phyloP scores from a whole-genome alignment of 495 filamentous ascomycete species.

The Monascus purpureus region DNA sequence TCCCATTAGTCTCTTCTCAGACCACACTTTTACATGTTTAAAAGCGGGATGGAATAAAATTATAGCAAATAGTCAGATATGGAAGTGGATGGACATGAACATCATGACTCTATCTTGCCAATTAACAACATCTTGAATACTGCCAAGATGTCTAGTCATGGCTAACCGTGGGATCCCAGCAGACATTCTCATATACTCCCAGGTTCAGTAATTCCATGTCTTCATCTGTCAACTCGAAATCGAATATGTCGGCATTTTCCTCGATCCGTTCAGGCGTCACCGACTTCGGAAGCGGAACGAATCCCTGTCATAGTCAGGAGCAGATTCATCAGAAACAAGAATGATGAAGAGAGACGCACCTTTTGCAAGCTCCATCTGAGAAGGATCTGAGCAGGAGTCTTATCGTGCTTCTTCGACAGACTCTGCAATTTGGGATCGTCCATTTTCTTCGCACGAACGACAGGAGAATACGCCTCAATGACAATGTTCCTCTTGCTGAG shows the following conservation, averaged over 20 bases:
- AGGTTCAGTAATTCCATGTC: constrained; percentile 44
- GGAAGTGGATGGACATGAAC: no score
- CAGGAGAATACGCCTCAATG: constrained; percentile 52
- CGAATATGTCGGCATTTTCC: constrained; percentile 55
- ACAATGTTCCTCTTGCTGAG: constrained; percentile 42
- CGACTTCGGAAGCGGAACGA: constrained; percentile 65
- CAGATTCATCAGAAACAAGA: not conserved
- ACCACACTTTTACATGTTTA: no score
- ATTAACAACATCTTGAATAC: no score
- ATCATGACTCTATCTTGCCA: no score
- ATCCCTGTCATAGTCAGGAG: constrained; percentile 6
- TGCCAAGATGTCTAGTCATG: no score
- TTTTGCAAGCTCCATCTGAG: constrained; percentile 52
- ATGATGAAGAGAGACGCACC: constrained; percentile 13
- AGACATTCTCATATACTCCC: constrained; percentile 44
- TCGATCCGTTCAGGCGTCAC: constrained; percentile 48
- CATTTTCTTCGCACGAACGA: constrained; percentile 44
- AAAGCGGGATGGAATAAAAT: no score
- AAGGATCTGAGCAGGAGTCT: constrained; percentile 47
- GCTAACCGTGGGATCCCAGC: constrained; percentile 32
- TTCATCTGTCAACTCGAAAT: constrained; percentile 50
- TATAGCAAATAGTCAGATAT: no score
- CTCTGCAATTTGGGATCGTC: constrained; percentile 33
- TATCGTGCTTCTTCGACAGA: constrained; percentile 42
- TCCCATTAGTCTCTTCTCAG: no score